Evolutionary conservation across 2,329 filamentous ascomycete species (phyloP).

Genomic region (Ceratocystis eucalypticola): DNA sequence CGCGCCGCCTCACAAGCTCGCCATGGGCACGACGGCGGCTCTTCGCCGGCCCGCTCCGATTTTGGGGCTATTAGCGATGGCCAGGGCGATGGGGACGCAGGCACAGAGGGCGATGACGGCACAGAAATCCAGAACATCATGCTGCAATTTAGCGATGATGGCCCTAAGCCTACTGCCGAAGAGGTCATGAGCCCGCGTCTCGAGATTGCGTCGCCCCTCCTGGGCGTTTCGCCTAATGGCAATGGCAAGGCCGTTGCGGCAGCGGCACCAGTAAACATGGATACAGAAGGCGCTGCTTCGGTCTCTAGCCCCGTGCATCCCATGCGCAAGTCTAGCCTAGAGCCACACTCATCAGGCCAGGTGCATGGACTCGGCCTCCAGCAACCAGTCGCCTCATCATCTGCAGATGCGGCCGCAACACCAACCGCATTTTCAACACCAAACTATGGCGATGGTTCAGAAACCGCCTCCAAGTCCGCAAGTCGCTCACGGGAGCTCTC

Average conservation of each 20-base stretch:
- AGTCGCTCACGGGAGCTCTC: slow-evolving; percentile 13
- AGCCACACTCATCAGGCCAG: slow-evolving; percentile 47
- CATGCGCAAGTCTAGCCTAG: slow-evolving; percentile 74
- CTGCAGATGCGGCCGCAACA: slow-evolving; percentile 30
- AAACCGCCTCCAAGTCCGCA: slow-evolving; percentile 27
- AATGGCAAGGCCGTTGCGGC: background rate
- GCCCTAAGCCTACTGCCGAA: slow-evolving; percentile 56
- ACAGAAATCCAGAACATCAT: slow-evolving; percentile 95
- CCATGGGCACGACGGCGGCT: slow-evolving; percentile 24
- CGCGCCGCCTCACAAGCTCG: slow-evolving; percentile 42
- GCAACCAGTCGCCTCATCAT: background rate
- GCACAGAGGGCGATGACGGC: slow-evolving; percentile 52
- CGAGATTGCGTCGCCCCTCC: slow-evolving; percentile 66
- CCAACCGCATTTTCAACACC: slow-evolving; percentile 23
- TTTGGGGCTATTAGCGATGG: slow-evolving; percentile 30
- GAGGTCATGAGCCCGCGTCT: slow-evolving; percentile 87
- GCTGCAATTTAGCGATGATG: slow-evolving; percentile 77
- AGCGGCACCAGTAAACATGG: background rate
- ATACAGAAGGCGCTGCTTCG: background rate
- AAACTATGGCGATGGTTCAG: slow-evolving; percentile 21
- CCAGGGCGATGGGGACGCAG: slow-evolving; percentile 41
- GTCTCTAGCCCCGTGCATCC: slow-evolving; percentile 44
- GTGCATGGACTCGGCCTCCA: slow-evolving; percentile 30
- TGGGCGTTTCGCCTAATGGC: slow-evolving; percentile 36
- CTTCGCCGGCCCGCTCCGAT: slow-evolving; percentile 43